phyloP scores from a whole-genome alignment of 208 protist genomes.

The Trypanosoma vivax region DNA sequence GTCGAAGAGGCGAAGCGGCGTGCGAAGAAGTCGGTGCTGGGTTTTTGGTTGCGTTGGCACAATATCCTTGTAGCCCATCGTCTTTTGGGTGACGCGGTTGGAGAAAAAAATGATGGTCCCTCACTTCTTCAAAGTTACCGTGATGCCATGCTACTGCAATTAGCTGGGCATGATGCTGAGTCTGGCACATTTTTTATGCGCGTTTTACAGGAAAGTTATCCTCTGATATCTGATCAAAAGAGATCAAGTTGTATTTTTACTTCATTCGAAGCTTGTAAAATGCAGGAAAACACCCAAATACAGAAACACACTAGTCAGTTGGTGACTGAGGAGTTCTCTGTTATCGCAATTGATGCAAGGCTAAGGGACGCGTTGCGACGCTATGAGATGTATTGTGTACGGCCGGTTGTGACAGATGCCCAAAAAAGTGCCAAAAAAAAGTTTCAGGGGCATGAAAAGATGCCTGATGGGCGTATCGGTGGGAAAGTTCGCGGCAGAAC shows the following conservation, averaged over 20 bases:
- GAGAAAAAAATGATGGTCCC: not conserved
- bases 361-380: constrained; percentile 5
- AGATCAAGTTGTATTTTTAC: not conserved
- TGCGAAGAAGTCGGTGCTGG: not conserved
- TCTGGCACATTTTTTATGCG: constrained; percentile 13
- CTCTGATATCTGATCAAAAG: not conserved
- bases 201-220: not conserved
- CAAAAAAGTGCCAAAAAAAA: not conserved
- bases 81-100: not conserved
- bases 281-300: not conserved
- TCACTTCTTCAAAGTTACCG: not conserved
- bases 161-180: not conserved
- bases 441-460: not conserved
- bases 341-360: constrained; percentile 7
- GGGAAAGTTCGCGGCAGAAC: too few species aligned
- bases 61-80: not conserved
- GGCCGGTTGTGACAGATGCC: not conserved
- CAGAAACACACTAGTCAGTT: too few species aligned
- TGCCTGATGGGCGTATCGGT: not conserved
- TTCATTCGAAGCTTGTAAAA: too few species aligned
- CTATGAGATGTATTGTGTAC: constrained; percentile 14
- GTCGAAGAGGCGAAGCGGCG: not conserved
- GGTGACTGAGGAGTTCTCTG: not conserved
- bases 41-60: constrained; percentile 18
- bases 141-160: not conserved